A percentile compares a stretch with the other conserved stretches of the same genome.
phyloP scores from a whole-genome alignment of 2,329 filamentous ascomycete species.

The Fusarium albosuccineum region DNA sequence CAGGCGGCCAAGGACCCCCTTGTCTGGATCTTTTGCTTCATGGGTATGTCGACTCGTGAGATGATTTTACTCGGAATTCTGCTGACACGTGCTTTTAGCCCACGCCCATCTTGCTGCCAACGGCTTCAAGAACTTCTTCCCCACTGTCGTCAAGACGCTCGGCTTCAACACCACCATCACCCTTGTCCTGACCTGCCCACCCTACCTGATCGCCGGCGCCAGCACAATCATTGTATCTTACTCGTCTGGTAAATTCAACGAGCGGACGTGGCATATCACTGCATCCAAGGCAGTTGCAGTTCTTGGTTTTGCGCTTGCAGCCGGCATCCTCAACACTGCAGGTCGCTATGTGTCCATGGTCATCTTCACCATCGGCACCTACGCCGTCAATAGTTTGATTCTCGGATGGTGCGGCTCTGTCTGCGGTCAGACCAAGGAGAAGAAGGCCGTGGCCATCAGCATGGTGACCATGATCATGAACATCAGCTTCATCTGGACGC shows the following conservation, averaged over 20 bases:
- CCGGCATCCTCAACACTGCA: constrained; percentile 41
- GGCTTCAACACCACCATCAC: constrained; percentile 47
- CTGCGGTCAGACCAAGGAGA: constrained; percentile 62
- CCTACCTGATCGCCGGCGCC: constrained; percentile 57
- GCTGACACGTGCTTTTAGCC: constrained; percentile 35
- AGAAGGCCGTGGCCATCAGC: constrained; percentile 61
- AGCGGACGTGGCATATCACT: constrained; percentile 63
- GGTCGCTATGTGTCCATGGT: constrained; percentile 51
- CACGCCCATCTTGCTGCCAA: constrained; percentile 65
- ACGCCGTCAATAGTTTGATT: constrained; percentile 60
- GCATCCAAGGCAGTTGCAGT: constrained; percentile 57
- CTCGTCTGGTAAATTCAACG: constrained; percentile 61
- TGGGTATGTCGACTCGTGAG: constrained; percentile 46
- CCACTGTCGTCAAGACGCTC: constrained; percentile 48
- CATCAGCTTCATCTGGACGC: constrained; percentile 46
- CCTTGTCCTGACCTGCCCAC: constrained; percentile 54
- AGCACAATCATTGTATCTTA: constrained; percentile 44
- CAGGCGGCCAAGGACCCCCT: constrained; percentile 60
- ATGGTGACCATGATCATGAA: constrained; percentile 48
- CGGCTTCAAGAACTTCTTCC: constrained; percentile 56
- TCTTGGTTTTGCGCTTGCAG: constrained; percentile 40
- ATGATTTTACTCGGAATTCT: background rate
- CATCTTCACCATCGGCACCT: constrained; percentile 56
- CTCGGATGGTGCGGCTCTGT: constrained; percentile 59
- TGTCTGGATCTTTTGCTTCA: constrained; percentile 63